Conservation (phyloP, 2,329 filamentous ascomycete genomes). For the Pestalotiopsis fici region DNA sequence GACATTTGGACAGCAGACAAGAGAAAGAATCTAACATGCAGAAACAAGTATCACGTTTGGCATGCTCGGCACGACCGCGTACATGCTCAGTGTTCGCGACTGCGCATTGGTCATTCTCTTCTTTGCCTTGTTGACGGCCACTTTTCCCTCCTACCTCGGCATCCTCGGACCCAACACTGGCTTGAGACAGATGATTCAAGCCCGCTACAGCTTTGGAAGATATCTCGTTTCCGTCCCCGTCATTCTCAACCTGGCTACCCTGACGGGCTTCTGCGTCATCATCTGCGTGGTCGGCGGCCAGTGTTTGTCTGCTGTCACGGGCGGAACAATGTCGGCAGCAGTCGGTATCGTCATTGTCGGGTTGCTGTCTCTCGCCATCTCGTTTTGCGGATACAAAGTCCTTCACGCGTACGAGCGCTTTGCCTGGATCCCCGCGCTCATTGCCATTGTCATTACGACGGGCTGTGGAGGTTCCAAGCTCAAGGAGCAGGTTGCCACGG, state of each 20-base stretch:
- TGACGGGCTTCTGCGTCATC: conserved; percentile 65
- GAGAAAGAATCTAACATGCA: conserved; percentile 1
- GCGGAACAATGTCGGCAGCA: conserved; percentile 47
- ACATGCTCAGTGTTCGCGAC: conserved; percentile 57
- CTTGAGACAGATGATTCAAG: conserved; percentile 67
- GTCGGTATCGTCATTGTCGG: conserved; percentile 64
- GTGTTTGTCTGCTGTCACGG: conserved; percentile 55
- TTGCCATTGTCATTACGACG: conserved; percentile 55
- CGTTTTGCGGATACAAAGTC: conserved; percentile 61
- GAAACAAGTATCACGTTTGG: conserved; percentile 59
- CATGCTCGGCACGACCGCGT: conserved; percentile 59
- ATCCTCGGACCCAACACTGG: conserved; percentile 63
- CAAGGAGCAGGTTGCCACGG: conserved; percentile 44
- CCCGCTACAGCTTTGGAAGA: conserved; percentile 62
- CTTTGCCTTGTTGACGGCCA: conserved; percentile 57
- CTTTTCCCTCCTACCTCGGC: conserved; percentile 57
- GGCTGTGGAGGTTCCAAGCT: conserved; percentile 55
- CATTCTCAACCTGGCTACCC: conserved; percentile 62
- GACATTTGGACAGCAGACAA: neutral
- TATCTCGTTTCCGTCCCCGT: conserved; percentile 62
- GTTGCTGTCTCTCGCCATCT: conserved; percentile 57
- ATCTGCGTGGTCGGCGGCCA: conserved; percentile 62
- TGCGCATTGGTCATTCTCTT: conserved; percentile 62
- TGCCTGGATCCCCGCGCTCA: conserved; percentile 56
- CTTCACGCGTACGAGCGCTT: conserved; percentile 61